phyloP scores from a whole-genome alignment of 2,329 filamentous ascomycete genomes.

The Verticillium zaregamsianum region DNA sequence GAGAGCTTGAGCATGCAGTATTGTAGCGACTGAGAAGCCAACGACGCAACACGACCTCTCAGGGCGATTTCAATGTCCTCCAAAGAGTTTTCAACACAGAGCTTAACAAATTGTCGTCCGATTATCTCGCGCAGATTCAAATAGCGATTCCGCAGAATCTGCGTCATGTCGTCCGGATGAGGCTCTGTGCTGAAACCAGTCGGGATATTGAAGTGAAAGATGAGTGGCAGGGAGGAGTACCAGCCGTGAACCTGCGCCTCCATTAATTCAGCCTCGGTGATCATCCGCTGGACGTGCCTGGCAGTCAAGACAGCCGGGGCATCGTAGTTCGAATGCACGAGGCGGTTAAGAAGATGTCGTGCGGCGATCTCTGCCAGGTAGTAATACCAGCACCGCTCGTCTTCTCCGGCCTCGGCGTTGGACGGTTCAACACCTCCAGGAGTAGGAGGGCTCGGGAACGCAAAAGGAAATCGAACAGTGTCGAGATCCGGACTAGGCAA shows the following conservation, averaged over 20 bases:
- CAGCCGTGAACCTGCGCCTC: conserved; percentile 11
- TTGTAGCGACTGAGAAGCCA: conserved; percentile 7
- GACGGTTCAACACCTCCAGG: background rate
- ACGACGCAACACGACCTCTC: background rate
- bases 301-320: conserved; percentile 3
- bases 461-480: background rate
- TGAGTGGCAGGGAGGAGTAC: conserved; percentile 5
- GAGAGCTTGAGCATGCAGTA: conserved; percentile 6
- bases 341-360: conserved; percentile 7
- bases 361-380: conserved; percentile 11
- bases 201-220: conserved; percentile 9
- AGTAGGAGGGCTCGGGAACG: conserved; percentile 5
- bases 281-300: conserved; percentile 10
- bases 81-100: conserved; percentile 9
- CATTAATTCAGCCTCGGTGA: conserved; percentile 8
- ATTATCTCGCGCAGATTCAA: conserved; percentile 5
- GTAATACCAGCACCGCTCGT: conserved; percentile 12
- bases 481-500: background rate
- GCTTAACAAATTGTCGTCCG: conserved; percentile 8
- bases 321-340: conserved; percentile 3
- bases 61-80: background rate
- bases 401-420: background rate
- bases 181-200: conserved; percentile 1
- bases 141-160: conserved; percentile 8
- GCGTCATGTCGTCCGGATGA: conserved; percentile 8